Conservation (phyloP, 371 early-diverging fungal species). For the Mucor saturninus region DNA sequence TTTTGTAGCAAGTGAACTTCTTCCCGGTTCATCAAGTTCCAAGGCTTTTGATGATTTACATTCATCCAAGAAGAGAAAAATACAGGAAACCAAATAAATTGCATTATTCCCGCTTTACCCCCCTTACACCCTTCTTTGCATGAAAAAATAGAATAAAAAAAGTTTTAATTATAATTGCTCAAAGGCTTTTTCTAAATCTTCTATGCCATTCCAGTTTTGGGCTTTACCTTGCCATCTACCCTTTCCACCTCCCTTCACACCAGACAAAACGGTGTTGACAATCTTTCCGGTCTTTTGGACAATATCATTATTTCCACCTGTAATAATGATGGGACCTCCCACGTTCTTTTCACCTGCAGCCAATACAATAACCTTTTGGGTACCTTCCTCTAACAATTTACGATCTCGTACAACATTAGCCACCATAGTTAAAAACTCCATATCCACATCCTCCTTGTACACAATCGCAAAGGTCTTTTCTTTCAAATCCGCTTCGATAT, state of each 20-base stretch:
- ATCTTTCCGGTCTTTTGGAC: slow-evolving; percentile 53
- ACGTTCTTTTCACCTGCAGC: slow-evolving; percentile 55
- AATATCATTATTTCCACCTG: slow-evolving; percentile 45
- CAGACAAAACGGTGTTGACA: slow-evolving; percentile 36
- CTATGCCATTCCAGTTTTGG: slow-evolving; percentile 60
- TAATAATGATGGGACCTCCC: slow-evolving; percentile 62
- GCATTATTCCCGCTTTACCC: background rate
- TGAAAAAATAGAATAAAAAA: background rate
- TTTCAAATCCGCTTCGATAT: slow-evolving; percentile 43
- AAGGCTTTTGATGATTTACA: slow-evolving; percentile 55
- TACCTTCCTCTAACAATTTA: slow-evolving; percentile 34
- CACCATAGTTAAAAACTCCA: slow-evolving; percentile 54
- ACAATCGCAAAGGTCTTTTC: slow-evolving; percentile 30
- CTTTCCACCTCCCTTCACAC: slow-evolving; percentile 69
- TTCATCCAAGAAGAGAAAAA: slow-evolving; percentile 26
- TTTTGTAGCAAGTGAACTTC: slow-evolving; percentile 34
- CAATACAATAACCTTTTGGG: slow-evolving; percentile 42
- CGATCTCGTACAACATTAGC: slow-evolving; percentile 22
- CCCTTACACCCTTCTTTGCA: background rate
- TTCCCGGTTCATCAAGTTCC: slow-evolving; percentile 44
- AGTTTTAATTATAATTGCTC: background rate
- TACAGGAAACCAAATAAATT: background rate
- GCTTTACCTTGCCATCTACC: slow-evolving; percentile 73
- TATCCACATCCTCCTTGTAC: slow-evolving; percentile 68
- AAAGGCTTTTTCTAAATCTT: slow-evolving; percentile 24